Evolutionary conservation across 805 yeast genomes (phyloP), one percentile per base, ranked within the genome.

Genomic region (Nakazawaea peltata): DNA sequence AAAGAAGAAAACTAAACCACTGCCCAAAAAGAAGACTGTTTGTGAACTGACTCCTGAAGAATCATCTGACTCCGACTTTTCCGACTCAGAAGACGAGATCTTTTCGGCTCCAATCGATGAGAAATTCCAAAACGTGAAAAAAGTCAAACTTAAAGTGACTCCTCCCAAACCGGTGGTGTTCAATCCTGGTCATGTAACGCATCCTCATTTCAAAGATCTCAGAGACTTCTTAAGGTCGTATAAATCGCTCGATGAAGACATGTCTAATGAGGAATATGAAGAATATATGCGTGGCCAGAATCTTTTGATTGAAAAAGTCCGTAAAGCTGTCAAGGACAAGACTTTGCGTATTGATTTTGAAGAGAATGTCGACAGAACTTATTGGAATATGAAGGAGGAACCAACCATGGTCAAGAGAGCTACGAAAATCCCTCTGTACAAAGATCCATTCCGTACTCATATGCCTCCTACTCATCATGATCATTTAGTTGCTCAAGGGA

Each of bases 401-500:
- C 61, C 63, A 11, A 59, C 65, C 5, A 56, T 59, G 58, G 51
- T 59, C 13, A 58, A 58, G 36, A 48, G 45, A 18, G 58, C 59
- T 34, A 44, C 45, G 3, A 45, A 46, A 27, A 48, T 51, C 25
- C 56, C 61, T 14, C 51, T 61, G 0, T 61, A 69, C 2, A 59
- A 61, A 34, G 56, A 64, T 14, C 77, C 74, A 19, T 74, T 57
- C 33, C 38, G 58, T 31, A 42, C 59, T 49, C 39, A 55, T 55
- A 28, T 44, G 51, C 13, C 54, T 13, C 65, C 65, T 12, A 73
- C 88, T 0, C 79, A 74, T 47, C 70, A 71, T 30, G 97, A 88
- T 48, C 79, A 83, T 53, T 58, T 92, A 19, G 54, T 86, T 0
- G 70, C 78, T 1, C 97, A 90, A 43, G 94, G 88, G 2, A 53